Percentiles rank a stretch among this genome's conserved stretches.
phyloP scores from a whole-genome alignment of 192 early-diverging fungal species.

The Gryganskiella cystojenkinii region DNA sequence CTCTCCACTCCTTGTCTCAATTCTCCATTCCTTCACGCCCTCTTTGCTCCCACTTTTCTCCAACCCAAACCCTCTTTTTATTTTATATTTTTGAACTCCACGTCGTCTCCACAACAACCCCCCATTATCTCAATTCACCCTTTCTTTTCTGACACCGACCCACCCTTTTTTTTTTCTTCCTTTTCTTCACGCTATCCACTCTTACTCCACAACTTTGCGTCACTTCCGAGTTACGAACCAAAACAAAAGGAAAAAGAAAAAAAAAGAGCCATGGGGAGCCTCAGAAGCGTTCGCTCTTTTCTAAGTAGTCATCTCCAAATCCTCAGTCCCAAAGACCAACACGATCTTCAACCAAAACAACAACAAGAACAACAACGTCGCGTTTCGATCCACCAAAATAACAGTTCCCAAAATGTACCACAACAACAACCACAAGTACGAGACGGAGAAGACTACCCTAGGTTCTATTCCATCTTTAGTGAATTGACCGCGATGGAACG shows the following conservation, averaged over 20 bases:
- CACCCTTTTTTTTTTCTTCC: no score
- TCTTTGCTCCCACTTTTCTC: not conserved
- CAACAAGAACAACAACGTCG: not conserved
- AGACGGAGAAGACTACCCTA: constrained; percentile 1
- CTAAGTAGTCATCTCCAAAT: no score
- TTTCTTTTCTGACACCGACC: not conserved
- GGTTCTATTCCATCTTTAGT: constrained; percentile 25
- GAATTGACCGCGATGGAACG: constrained; percentile 5
- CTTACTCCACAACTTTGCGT: no score
- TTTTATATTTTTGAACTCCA: not conserved
- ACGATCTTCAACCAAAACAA: no score
- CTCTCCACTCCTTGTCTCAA: not conserved
- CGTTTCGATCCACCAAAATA: not conserved
- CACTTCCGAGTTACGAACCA: no score
- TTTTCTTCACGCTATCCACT: no score
- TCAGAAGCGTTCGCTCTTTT: no score
- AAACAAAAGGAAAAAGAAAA: no score
- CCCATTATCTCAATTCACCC: not conserved
- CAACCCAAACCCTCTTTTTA: not conserved
- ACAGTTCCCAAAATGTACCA: not conserved
- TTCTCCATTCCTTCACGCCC: not conserved
- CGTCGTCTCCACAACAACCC: not conserved
- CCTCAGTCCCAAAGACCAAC: no score
- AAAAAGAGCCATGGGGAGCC: no score
- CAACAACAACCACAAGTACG: not conserved